Conservation (phyloP, 1,284 basidiomycete species). For the Acaromyces ingoldii region DNA sequence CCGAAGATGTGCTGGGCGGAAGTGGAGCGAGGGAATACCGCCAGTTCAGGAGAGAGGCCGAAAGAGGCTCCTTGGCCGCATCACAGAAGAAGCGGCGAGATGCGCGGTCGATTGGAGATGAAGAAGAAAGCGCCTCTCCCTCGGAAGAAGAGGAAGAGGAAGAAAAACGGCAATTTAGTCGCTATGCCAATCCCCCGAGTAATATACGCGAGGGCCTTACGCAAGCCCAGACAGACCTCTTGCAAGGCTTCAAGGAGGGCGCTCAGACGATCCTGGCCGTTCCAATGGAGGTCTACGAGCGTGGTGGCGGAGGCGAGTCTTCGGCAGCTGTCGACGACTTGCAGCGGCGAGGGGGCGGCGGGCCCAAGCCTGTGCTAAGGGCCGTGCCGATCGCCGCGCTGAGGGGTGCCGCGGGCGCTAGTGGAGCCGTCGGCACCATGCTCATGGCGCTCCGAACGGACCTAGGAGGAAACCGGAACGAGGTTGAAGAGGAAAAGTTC, state of each 20-base stretch:
- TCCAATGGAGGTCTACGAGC: slow-evolving; percentile 97
- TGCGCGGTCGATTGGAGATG: slow-evolving; percentile 15
- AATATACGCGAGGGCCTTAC: slow-evolving; percentile 82
- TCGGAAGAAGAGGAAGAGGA: slow-evolving; percentile 6
- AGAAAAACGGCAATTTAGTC: slow-evolving; percentile 58
- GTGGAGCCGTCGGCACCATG: slow-evolving; percentile 90
- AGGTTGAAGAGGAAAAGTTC: no score
- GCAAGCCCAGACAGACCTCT: slow-evolving; percentile 76
- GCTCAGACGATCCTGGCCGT: slow-evolving; percentile 97
- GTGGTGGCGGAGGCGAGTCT: slow-evolving; percentile 68
- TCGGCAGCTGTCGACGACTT: no score
- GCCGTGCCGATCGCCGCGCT: slow-evolving; percentile 94
- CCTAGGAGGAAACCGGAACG: no score
- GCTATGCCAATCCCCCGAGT: slow-evolving; percentile 82
- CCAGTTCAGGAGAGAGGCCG: slow-evolving; percentile 57
- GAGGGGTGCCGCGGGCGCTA: slow-evolving; percentile 93
- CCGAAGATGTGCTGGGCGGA: slow-evolving; percentile 70
- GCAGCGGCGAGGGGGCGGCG: background rate
- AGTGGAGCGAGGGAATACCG: slow-evolving; percentile 54
- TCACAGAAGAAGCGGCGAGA: no score
- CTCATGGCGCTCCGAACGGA: no score
- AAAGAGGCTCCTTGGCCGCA: background rate
- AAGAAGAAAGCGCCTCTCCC: slow-evolving; percentile 6
- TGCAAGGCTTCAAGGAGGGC: slow-evolving; percentile 66
- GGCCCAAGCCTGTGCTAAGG: slow-evolving; percentile 67